Conservation (phyloP, 306 rosid genomes). For the Argentina anserina region DNA sequence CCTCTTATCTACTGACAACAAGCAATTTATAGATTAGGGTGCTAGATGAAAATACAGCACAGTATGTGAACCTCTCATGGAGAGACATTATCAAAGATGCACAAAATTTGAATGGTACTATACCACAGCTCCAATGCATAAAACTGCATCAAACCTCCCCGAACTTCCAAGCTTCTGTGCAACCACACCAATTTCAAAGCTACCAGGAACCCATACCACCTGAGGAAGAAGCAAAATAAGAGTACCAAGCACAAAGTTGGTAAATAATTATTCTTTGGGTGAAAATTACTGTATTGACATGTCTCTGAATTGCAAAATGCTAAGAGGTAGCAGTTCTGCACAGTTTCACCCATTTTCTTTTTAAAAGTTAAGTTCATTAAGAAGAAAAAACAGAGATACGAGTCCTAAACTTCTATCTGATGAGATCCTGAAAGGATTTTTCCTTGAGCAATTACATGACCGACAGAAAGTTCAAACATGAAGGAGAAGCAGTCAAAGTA, state of each 20-base stretch:
- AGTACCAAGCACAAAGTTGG: neutral
- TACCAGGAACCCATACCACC: slow-evolving; percentile 98
- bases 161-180: slow-evolving; percentile 75
- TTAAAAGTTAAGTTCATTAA: neutral
- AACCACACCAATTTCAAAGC: slow-evolving; percentile 83
- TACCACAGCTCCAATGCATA: slow-evolving; percentile 99
- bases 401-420: neutral
- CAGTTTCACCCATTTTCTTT: neutral
- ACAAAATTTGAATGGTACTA: slow-evolving; percentile 1
- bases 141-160: slow-evolving; percentile 64
- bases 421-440: neutral
- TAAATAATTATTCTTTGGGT: neutral
- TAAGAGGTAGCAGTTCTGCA: neutral
- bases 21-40: slow-evolving; percentile 16
- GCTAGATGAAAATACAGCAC: neutral
- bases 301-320: neutral
- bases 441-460: neutral
- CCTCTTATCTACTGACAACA: slow-evolving; percentile 63
- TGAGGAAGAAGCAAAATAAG: slow-evolving; percentile 31
- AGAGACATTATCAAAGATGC: neutral
- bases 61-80: neutral
- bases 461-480: neutral
- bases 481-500: neutral
- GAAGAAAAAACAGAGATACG: neutral
- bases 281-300: neutral